A percentile compares a stretch with the other conserved stretches of the same genome.
Conservation (phyloP, 306 rosid genomes). For the Ormosia emarginata region DNA sequence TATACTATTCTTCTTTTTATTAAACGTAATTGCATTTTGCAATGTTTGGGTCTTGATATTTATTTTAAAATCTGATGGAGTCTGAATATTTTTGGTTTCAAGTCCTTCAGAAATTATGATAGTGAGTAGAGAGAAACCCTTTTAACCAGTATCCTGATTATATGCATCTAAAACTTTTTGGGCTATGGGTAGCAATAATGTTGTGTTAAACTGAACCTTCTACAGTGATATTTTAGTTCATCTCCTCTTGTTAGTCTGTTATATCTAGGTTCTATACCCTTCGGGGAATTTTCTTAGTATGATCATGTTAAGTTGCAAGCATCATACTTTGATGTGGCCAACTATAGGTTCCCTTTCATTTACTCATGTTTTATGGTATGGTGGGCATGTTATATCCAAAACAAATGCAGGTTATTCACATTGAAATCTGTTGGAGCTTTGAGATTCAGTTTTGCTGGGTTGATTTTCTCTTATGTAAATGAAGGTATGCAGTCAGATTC, state of each 20-base stretch:
- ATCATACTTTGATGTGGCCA: slow-evolving; percentile 44
- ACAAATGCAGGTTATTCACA: slow-evolving; percentile 74
- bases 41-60: slow-evolving; percentile 10
- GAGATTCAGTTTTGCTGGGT: slow-evolving; percentile 69
- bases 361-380: slow-evolving; percentile 58
- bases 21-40: slow-evolving; percentile 27
- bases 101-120: not conserved
- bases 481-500: slow-evolving; percentile 81
- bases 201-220: slow-evolving; percentile 12
- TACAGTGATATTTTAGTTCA: slow-evolving; percentile 1
- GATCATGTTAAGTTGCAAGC: slow-evolving; percentile 16
- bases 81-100: not conserved
- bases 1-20: slow-evolving; percentile 24
- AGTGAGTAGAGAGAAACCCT: slow-evolving; percentile 8
- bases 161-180: slow-evolving; percentile 19
- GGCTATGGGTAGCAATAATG: not conserved
- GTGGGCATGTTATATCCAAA: slow-evolving; percentile 73
- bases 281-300: slow-evolving; percentile 20
- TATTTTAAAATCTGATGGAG: slow-evolving; percentile 15
- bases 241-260: slow-evolving; percentile 2
- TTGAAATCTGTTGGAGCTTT: slow-evolving; percentile 79
- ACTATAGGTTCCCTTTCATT: slow-evolving; percentile 45
- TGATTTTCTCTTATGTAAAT: slow-evolving; percentile 64
- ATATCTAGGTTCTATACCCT: slow-evolving; percentile 19
- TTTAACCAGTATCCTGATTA: not conserved